Percentiles rank a stretch among this genome's conserved stretches.
Evolutionary conservation across 176 grass and related monocot genomes (phyloP).

Genomic region (Zoysia japonica): DNA sequence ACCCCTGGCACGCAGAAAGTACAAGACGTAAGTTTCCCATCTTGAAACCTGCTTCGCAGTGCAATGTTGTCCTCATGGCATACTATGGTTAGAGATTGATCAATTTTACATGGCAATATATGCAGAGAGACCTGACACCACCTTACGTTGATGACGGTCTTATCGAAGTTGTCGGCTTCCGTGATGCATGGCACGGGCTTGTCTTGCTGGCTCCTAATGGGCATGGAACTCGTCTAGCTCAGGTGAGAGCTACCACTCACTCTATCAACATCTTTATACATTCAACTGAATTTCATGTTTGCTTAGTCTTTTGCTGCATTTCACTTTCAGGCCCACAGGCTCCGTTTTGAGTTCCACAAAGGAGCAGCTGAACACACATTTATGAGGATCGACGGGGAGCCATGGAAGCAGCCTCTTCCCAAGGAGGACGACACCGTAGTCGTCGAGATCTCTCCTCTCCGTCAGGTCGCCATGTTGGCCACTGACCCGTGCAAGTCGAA

Average conservation of each 20-base stretch:
- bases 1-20: slow-evolving; percentile 48
- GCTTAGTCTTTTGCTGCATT: background rate
- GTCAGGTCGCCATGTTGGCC: slow-evolving; percentile 86
- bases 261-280: background rate
- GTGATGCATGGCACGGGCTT: slow-evolving; percentile 91
- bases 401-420: slow-evolving; percentile 95
- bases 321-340: slow-evolving; percentile 52
- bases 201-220: slow-evolving; percentile 84
- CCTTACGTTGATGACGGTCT: slow-evolving; percentile 81
- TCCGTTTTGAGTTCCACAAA: slow-evolving; percentile 90
- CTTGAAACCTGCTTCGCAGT: background rate
- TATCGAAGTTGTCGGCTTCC: slow-evolving; percentile 87
- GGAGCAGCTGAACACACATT: slow-evolving; percentile 67
- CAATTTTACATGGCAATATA: slow-evolving; percentile 30
- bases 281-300: background rate
- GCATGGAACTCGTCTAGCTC: slow-evolving; percentile 91
- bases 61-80: background rate
- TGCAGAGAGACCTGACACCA: slow-evolving; percentile 72
- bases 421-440: slow-evolving; percentile 68
- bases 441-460: slow-evolving; percentile 75
- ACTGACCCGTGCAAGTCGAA: slow-evolving; percentile 58
- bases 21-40: slow-evolving; percentile 56
- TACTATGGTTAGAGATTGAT: background rate
- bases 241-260: slow-evolving; percentile 35
- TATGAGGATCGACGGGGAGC: slow-evolving; percentile 94